Base-by-base conservation (phyloP, 176 grass and related monocot species). In the Chrysopogon serrulatus region DNA sequence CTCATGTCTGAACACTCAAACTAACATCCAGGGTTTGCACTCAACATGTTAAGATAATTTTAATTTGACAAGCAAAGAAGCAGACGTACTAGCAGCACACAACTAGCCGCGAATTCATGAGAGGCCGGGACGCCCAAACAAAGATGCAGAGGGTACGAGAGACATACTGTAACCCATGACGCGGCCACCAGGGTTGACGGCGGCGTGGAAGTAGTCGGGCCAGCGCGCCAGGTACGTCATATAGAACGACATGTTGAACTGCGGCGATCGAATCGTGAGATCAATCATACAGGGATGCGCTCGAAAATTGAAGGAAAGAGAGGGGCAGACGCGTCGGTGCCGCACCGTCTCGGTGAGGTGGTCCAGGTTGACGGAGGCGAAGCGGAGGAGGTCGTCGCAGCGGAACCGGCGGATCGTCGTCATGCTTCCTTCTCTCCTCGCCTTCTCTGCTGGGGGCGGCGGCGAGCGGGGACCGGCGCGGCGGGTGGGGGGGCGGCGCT, bases 241-340 rank as follows among this genome's bases (percentile, higher is more conserved):
- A 93, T 99, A 99, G 87, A 99, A 99, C 48, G 96, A 99, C 96
- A 99, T 99, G 84, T 94, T 99, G 83, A 99, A 99, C 96, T 99
- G 83, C 47, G 42, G 32, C 19, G 32, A 65, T 15, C 24, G 19
- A 69, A 76, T 32, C 39, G 7, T 30, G 33, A 11, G 16, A 10
- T 85, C 18, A 85, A 10, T 85, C 18, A 85, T 77, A 47, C 33
- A 82, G 5, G 76, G 40, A 53, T 14, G 23, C 41, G 24, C 24
- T 32, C 10, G 23, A 57, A 80, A n/a, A n/a, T n/a, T 39, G 30
- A 65, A 4, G 44, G 54, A 57, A 31, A 1, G 31, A 73, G 68
- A 62, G 14, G 62, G 47, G 53, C n/a, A 33, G 5, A 12, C 35
- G 18, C 8, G 4, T 4, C 16, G 65, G 66, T 5, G 51, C 28